phyloP scores from a whole-genome alignment of 805 yeast genomes.

The Wickerhamiella nectarea region DNA sequence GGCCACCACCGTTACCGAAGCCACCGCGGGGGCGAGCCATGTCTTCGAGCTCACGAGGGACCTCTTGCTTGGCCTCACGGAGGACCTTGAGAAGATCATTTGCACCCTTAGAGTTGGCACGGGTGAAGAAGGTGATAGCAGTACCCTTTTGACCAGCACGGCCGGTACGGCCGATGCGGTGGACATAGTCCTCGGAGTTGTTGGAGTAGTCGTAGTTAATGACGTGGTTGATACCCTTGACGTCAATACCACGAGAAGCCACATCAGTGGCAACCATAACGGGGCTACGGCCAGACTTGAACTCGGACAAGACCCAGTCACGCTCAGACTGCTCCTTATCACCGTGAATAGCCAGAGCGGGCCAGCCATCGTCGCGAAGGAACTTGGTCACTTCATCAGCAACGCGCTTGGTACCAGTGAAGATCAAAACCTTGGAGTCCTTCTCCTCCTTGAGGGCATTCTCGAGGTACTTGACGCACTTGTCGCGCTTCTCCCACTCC shows the following conservation, averaged over 20 bases:
- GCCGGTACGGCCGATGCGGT: conserved; percentile 98
- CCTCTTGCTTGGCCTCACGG: conserved; percentile 86
- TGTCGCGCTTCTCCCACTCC: conserved; percentile 90
- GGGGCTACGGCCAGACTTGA: conserved; percentile 83
- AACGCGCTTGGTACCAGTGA: conserved; percentile 80
- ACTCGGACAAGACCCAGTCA: conserved; percentile 95
- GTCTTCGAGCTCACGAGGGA: conserved; percentile 67
- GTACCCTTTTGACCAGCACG: conserved; percentile 97
- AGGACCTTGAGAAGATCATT: conserved; percentile 78
- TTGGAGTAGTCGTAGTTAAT: conserved; percentile 96
- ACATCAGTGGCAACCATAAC: conserved; percentile 99
- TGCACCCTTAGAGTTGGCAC: conserved; percentile 75
- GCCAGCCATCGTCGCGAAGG: conserved; percentile 95
- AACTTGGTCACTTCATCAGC: conserved; percentile 90
- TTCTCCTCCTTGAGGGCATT: conserved; percentile 47
- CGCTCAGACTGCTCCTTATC: conserved; percentile 96
- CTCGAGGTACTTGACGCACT: conserved; percentile 70
- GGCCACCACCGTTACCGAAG: conserved; percentile 46
- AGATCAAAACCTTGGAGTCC: conserved; percentile 68
- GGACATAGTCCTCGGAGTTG: conserved; percentile 96
- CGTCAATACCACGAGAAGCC: conserved; percentile 99
- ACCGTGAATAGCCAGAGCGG: conserved; percentile 97
- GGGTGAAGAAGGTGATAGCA: conserved; percentile 88
- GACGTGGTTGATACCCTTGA: conserved; percentile 89
- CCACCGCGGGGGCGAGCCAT: conserved; percentile 66